Conservation (phyloP, 1,284 basidiomycete genomes). For the Boletus mariae region DNA sequence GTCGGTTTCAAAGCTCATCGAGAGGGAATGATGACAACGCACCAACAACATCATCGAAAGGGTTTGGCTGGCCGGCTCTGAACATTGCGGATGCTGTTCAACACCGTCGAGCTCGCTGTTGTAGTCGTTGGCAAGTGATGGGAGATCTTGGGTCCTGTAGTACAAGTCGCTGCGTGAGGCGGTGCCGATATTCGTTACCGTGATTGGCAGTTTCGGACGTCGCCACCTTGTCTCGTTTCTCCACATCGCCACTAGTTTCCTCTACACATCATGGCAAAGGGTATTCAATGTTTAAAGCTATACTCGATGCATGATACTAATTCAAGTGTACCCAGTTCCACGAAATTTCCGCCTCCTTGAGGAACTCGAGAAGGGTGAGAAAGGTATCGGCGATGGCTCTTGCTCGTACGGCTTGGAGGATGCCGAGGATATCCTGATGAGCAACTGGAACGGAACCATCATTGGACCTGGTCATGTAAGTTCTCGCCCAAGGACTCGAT, state of each 20-base stretch:
- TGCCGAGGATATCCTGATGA: constrained; percentile 93
- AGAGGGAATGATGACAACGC: constrained; percentile 34
- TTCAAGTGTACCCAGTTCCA: constrained; percentile 62
- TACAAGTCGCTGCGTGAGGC: constrained; percentile 29
- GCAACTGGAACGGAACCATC: constrained; percentile 98
- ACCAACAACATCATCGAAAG: constrained; percentile 95
- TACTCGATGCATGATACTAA: background rate
- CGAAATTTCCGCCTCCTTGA: constrained; percentile 95
- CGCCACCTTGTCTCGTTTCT: background rate
- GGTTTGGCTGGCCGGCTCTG: constrained; percentile 60
- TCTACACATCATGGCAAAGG: constrained; percentile 52
- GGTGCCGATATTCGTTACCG: constrained; percentile 20
- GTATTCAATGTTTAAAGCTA: constrained; percentile 33
- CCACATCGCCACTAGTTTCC: background rate
- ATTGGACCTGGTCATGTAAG: constrained; percentile 95
- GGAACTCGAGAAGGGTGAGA: constrained; percentile 99
- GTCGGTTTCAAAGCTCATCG: constrained; percentile 1
- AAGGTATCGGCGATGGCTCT: constrained; percentile 96
- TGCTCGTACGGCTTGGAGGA: constrained; percentile 95
- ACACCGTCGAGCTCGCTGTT: constrained; percentile 6
- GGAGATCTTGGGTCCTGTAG: background rate
- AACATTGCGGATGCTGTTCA: constrained; percentile 49
- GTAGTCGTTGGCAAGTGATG: constrained; percentile 8
- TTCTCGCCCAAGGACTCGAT: constrained; percentile 5
- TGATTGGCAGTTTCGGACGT: constrained; percentile 10